A percentile compares a stretch with the other conserved stretches of the same genome.
Evolutionary conservation across 805 yeast species (phyloP).

Genomic region (Gaillardinia entomophila): DNA sequence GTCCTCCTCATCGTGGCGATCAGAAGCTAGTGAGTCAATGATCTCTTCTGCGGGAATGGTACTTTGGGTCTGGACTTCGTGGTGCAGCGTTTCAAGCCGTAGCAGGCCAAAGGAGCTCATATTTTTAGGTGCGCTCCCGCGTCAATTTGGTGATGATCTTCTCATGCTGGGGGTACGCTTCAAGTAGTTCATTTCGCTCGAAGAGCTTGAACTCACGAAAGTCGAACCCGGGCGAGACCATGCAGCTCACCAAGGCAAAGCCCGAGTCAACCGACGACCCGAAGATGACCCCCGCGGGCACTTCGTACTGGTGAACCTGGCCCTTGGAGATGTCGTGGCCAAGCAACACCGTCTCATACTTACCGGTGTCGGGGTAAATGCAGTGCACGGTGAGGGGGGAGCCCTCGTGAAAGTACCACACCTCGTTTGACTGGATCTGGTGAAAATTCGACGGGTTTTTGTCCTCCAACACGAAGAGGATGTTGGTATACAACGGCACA

Average conservation of each 20-base stretch:
- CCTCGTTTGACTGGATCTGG: conserved; percentile 15
- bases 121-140: conserved; percentile 1
- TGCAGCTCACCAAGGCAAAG: conserved; percentile 16
- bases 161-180: conserved; percentile 12
- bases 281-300: conserved; percentile 16
- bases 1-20: conserved; percentile 8
- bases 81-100: no score
- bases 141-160: conserved; percentile 12
- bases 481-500: conserved; percentile 16
- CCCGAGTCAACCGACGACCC: conserved; percentile 16
- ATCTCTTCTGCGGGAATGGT: conserved; percentile 24
- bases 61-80: conserved; percentile 21
- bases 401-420: conserved; percentile 19
- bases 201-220: conserved; percentile 17
- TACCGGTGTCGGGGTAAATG: conserved; percentile 12
- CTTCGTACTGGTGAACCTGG: conserved; percentile 13
- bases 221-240: conserved; percentile 18
- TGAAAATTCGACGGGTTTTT: conserved; percentile 16
- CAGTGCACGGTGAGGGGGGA: conserved; percentile 16
- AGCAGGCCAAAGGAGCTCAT: neutral
- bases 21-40: conserved; percentile 19
- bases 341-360: conserved; percentile 8
- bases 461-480: conserved; percentile 13
- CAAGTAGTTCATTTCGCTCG: conserved; percentile 8
- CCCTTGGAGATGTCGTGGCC: conserved; percentile 11